Percentiles rank a stretch among this genome's conserved stretches.
Evolutionary conservation across 2,329 filamentous ascomycete genomes (phyloP).

Genomic region (Sclerotiophoma versabilis): DNA sequence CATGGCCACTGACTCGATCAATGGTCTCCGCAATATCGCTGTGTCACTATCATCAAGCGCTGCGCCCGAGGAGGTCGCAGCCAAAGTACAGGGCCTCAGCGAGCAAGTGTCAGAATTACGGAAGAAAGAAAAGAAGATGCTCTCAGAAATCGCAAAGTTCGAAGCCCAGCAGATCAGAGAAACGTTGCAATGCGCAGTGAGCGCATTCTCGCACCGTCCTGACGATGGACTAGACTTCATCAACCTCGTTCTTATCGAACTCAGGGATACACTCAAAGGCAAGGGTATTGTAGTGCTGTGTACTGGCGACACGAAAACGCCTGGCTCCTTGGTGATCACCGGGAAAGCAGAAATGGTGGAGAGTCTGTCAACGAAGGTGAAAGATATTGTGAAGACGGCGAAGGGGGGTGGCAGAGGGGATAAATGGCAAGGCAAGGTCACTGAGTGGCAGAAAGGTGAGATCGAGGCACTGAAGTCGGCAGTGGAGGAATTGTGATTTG

Average conservation of each 20-base stretch:
- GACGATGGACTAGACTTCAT: conserved; percentile 42
- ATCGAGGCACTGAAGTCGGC: conserved; percentile 35
- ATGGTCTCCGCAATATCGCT: conserved; percentile 35
- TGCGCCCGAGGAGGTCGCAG: conserved; percentile 33
- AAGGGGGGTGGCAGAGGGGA: conserved; percentile 45
- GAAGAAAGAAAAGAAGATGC: conserved; percentile 39
- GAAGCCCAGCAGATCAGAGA: conserved; percentile 35
- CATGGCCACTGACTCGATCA: conserved; percentile 36
- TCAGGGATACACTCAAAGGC: conserved; percentile 35
- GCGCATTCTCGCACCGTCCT: conserved; percentile 35
- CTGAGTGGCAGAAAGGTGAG: conserved; percentile 43
- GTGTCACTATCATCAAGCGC: conserved; percentile 34
- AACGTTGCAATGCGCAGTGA: conserved; percentile 19
- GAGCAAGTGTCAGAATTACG: conserved; percentile 33
- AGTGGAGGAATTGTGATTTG: conserved; percentile 20
- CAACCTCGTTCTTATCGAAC: conserved; percentile 36
- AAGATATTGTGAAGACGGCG: conserved; percentile 32
- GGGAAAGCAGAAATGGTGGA: conserved; percentile 38
- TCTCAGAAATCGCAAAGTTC: conserved; percentile 38
- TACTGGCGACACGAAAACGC: conserved; percentile 36
- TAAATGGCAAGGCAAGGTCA: conserved; percentile 46
- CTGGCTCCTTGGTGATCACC: conserved; percentile 38
- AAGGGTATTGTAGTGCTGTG: conserved; percentile 35
- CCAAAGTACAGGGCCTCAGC: conserved; percentile 32
- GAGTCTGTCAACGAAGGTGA: conserved; percentile 31